Conservation (phyloP, 1,139 yeast species). For the Fermentozyma sake region DNA sequence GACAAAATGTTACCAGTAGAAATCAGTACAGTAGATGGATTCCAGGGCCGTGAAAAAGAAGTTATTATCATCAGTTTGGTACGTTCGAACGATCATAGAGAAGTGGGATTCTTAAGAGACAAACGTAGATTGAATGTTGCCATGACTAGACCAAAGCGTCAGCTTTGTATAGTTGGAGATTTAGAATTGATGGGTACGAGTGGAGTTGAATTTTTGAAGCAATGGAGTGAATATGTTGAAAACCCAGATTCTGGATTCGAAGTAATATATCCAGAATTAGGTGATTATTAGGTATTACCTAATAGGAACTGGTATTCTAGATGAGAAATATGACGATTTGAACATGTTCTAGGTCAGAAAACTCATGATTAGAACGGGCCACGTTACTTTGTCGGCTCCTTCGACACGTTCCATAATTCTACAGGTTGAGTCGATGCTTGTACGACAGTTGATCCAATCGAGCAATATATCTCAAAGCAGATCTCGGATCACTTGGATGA, state of each 20-base stretch:
- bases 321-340: not conserved
- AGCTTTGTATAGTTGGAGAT: slow-evolving; percentile 82
- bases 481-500: too few species aligned
- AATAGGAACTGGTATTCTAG: not conserved
- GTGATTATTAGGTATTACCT: slow-evolving; percentile 17
- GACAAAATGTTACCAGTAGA: slow-evolving; percentile 21
- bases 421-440: too few species aligned
- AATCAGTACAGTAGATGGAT: slow-evolving; percentile 45
- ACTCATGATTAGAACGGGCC: too few species aligned
- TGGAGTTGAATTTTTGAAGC: slow-evolving; percentile 44
- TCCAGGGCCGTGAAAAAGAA: slow-evolving; percentile 57
- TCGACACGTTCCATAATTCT: too few species aligned
- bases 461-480: too few species aligned
- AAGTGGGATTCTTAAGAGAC: slow-evolving; percentile 56
- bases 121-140: slow-evolving; percentile 77
- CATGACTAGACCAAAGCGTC: slow-evolving; percentile 85
- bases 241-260: slow-evolving; percentile 45
- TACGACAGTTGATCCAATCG: too few species aligned
- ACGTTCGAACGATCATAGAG: slow-evolving; percentile 45
- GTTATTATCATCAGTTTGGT: slow-evolving; percentile 60
- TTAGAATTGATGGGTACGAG: slow-evolving; percentile 53
- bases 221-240: slow-evolving; percentile 74
- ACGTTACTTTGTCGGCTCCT: too few species aligned
- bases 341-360: slow-evolving; percentile 1
- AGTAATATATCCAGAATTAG: slow-evolving; percentile 58